These are phyloP conservation scores for Hygrophoropsis aurantiaca DNA, from an alignment of 768 basidiomycete genomes.

Conservation along the genomic window DNA sequence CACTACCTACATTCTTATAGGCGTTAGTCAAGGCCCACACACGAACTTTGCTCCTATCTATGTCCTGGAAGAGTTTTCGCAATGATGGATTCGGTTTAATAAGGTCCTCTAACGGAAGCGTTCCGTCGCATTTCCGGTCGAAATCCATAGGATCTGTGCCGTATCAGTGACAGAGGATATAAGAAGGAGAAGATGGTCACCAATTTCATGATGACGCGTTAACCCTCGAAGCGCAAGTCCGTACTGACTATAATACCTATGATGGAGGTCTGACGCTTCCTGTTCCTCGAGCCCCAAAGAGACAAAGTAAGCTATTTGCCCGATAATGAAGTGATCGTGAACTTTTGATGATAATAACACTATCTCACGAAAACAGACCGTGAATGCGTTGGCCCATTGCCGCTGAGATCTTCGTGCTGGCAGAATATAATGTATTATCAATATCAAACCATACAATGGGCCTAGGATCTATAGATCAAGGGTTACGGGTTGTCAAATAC, in stretches of 20 bases:
- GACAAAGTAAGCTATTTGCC: conserved; percentile 66
- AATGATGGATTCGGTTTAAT: conserved; percentile 62
- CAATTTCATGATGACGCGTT: conserved; percentile 71
- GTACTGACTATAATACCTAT: conserved; percentile 74
- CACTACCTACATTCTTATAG: conserved; percentile 58
- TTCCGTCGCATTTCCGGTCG: conserved; percentile 79
- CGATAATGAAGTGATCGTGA: not conserved
- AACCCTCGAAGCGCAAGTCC: conserved; percentile 83
- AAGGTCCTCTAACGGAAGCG: conserved; percentile 79
- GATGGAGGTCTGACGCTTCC: conserved; percentile 68
- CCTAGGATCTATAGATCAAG: conserved; percentile 46
- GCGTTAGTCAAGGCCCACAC: conserved; percentile 90
- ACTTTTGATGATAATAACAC: not conserved
- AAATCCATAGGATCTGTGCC: conserved; percentile 79
- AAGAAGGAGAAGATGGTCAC: conserved; percentile 34
- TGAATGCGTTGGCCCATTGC: conserved; percentile 82
- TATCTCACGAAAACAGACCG: conserved; percentile 40
- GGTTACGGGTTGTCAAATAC: not conserved
- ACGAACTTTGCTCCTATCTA: conserved; percentile 73
- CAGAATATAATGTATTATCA: conserved; percentile 86
- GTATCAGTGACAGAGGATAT: not conserved
- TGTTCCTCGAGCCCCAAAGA: conserved; percentile 64
- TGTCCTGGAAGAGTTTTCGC: conserved; percentile 71
- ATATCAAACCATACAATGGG: conserved; percentile 79
- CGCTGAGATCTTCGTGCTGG: conserved; percentile 69